Conservation (phyloP, 2,329 filamentous ascomycete genomes). For the Talaromyces sp. region DNA sequence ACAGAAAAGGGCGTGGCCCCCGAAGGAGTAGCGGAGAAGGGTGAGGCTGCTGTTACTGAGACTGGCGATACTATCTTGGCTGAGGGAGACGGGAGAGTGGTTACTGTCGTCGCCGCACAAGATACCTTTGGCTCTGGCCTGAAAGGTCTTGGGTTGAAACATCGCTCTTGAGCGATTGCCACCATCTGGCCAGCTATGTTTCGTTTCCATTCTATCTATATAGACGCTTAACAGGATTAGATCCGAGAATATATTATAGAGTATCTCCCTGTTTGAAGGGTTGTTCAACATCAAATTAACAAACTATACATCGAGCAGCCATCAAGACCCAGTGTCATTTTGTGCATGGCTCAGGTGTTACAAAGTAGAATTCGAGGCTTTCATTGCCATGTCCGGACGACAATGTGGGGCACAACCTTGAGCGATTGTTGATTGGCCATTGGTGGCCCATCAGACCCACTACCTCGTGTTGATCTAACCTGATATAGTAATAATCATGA, state of each 20-base stretch:
- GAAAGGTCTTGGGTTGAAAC: neutral
- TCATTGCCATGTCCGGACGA: neutral
- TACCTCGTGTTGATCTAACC: neutral
- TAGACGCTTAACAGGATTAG: neutral
- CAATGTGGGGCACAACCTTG: neutral
- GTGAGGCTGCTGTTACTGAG: neutral
- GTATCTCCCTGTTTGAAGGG: neutral
- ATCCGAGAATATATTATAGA: neutral
- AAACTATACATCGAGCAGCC: neutral
- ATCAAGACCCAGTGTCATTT: neutral
- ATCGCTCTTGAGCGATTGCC: neutral
- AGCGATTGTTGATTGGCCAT: neutral
- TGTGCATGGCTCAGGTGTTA: neutral
- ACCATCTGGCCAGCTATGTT: neutral
- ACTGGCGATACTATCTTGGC: neutral
- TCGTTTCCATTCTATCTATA: neutral
- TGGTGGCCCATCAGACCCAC: neutral
- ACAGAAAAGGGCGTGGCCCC: conserved; percentile 7
- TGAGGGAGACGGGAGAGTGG: neutral
- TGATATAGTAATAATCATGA: neutral
- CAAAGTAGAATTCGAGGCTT: too few relatives aligned
- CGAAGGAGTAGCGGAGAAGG: neutral
- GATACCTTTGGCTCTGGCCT: neutral
- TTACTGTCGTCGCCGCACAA: neutral
- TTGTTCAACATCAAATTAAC: neutral